Evolutionary conservation across 306 rosid species (phyloP), one percentile per base, ranked within the genome.

Genomic region (Trifolium subterraneum): DNA sequence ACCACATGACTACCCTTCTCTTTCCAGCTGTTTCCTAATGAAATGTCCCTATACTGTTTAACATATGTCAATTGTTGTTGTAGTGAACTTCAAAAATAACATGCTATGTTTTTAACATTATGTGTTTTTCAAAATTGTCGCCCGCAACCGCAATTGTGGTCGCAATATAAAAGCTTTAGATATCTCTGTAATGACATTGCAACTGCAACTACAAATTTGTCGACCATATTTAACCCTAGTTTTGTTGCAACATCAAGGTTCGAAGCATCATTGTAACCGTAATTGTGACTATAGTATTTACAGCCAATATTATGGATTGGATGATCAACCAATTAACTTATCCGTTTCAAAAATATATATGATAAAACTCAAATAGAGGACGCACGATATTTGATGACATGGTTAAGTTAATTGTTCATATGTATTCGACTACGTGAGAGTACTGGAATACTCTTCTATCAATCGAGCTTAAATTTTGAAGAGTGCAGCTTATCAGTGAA

Each of bases 21-120:
- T 68, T 29, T 18, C 23, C 58, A 25, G 71, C 71, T 58, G 64
- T 41, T 54, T 54, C 48, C 16, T 70, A 16, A 70, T 70, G 71
- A 8, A 7, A 14, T 70, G 64, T 70, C 45, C 54, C 27, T 33
- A 50, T 50, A 16, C 23, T 54, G 25, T 55, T 39, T 55, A 39
- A 38, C 20, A 51, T 33, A 18, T 8, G 62, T 50, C 41, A 70
- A 51, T 70, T 70, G 33, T 16, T 33, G 8, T 18, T 18, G 14
- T 51, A 4, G 33, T 29, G 12, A 16, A 5, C 20, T 64, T 64
- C 15, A 64, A 50, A 18, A 10, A 38, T 64, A 61, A 61, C 67
- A 61, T 61, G 67, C 67, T 4, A 7, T 61, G 44, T 61, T 29
- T 61, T 61, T 29, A 31, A 33, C 67, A 31, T 61, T n/a, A 61